These are phyloP conservation scores for Rhexocercosporidium sp. DNA, from an alignment of 2,329 filamentous ascomycete genomes.

Conservation along the genomic window DNA sequence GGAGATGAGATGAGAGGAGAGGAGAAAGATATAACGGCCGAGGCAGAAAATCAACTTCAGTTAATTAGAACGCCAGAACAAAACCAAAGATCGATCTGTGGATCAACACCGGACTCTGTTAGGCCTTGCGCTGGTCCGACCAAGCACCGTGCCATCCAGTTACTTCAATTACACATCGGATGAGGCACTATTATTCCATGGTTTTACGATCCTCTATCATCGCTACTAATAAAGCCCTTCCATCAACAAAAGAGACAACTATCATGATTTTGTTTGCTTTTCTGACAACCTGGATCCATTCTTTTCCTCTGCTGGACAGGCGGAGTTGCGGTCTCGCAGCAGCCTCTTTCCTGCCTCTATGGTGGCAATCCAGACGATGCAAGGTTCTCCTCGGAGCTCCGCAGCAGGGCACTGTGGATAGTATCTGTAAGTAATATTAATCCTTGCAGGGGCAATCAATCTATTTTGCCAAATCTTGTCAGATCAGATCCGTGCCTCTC, in stretches of 20 bases:
- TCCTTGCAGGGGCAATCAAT: too few species aligned
- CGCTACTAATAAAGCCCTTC: not conserved
- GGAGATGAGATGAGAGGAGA: not conserved
- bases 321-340: constrained; percentile 16
- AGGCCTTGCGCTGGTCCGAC: constrained; percentile 9
- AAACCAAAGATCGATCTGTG: not conserved
- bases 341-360: not conserved
- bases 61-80: not conserved
- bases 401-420: constrained; percentile 2
- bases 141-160: not conserved
- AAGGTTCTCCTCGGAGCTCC: constrained; percentile 18
- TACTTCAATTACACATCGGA: constrained; percentile 13
- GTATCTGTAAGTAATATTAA: too few species aligned
- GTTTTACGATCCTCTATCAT: not conserved
- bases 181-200: not conserved
- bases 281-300: too few species aligned
- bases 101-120: constrained; percentile 9
- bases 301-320: not conserved
- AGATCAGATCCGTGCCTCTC: not conserved
- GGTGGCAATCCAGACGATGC: constrained; percentile 8
- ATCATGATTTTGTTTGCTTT: not conserved
- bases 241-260: not conserved
- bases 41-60: constrained; percentile 1
- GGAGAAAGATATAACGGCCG: not conserved
- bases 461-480: constrained; percentile 1